phyloP scores from a whole-genome alignment of 768 basidiomycete species.

The Termitomyces sp. region DNA sequence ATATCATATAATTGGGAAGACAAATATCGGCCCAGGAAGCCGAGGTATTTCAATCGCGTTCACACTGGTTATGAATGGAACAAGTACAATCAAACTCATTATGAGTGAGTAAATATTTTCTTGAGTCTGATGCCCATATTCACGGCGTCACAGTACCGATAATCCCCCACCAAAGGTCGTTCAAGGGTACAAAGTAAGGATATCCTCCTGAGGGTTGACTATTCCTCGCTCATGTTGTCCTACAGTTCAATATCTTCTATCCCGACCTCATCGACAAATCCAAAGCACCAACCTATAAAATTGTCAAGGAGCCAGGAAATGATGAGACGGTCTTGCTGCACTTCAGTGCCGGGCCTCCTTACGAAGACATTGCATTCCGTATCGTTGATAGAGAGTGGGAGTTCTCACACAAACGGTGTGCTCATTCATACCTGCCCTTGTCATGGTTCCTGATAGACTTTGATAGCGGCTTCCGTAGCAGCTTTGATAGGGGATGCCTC shows the following conservation, averaged over 20 bases:
- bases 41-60: slow-evolving; percentile 97
- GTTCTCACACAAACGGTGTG: slow-evolving; percentile 90
- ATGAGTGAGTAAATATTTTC: slow-evolving; percentile 63
- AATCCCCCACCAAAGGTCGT: slow-evolving; percentile 99
- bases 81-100: slow-evolving; percentile 99
- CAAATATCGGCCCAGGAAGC: slow-evolving; percentile 95
- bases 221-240: not conserved
- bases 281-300: slow-evolving; percentile 94
- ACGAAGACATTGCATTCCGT: slow-evolving; percentile 97
- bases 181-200: slow-evolving; percentile 86
- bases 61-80: slow-evolving; percentile 99
- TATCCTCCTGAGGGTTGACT: slow-evolving; percentile 7
- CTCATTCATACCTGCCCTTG: slow-evolving; percentile 4
- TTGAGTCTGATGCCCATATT: slow-evolving; percentile 10
- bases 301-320: slow-evolving; percentile 90
- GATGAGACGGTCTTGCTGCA: slow-evolving; percentile 91
- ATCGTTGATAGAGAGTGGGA: slow-evolving; percentile 99
- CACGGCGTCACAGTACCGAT: slow-evolving; percentile 60
- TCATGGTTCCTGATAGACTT: not conserved
- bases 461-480: slow-evolving; percentile 87
- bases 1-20: slow-evolving; percentile 97
- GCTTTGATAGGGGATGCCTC: slow-evolving; percentile 94
- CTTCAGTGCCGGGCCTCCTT: slow-evolving; percentile 95
- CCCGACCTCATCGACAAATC: slow-evolving; percentile 98
- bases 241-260: slow-evolving; percentile 93